Base-by-base conservation (phyloP, 352 stramenopile genomes). In the Thraustotheca clavata region DNA sequence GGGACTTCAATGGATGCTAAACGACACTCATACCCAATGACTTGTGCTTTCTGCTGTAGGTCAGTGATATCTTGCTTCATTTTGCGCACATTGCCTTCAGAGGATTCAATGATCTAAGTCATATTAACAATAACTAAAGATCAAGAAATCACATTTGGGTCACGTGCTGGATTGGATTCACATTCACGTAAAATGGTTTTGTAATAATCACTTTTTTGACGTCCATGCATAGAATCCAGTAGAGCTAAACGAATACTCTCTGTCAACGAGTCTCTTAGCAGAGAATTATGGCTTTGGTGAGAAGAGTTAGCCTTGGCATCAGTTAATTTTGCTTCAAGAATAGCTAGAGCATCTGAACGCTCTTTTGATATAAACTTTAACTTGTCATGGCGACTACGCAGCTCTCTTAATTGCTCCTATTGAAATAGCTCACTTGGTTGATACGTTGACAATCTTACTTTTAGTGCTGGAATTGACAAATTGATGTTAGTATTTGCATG, bases 131-230 rank as follows among this genome's bases (percentile, higher is more conserved):
- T 39, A 2, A 6, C 14, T n/a, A 11, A 0, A n/a, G 26, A 39
- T 14, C n/a, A 0, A 18, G 49, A 35, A 4, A 12, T 9, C 57
- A 54, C 57, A n/a, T 89, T 90, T 0, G 81, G 72, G 35, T 89
- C 80, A 7, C 83, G 76, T n/a, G 81, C 81, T 22, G 81, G 81
- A 54, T 87, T 76, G 32, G 89, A 70, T 50, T 92, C 83, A 63
- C 83, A 92, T 61, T 92, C 79, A 1, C 83, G 78, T 38, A 92
- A 39, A 38, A 92, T 88, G 5, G 81, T 57, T 24, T 83, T 84
- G 73, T 92, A 92, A 62, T 92, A 92, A 35, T 92, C 81, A 34
- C 81, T 81, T 4, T 81, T 81, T 70, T 87, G 77, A 18, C 80
- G 73, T 0, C 81, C 79, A 33, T 86, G 46, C 22, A 73, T 62